Base-by-base conservation (phyloP, 2,329 filamentous ascomycete genomes). In the Xylogone sp. region DNA sequence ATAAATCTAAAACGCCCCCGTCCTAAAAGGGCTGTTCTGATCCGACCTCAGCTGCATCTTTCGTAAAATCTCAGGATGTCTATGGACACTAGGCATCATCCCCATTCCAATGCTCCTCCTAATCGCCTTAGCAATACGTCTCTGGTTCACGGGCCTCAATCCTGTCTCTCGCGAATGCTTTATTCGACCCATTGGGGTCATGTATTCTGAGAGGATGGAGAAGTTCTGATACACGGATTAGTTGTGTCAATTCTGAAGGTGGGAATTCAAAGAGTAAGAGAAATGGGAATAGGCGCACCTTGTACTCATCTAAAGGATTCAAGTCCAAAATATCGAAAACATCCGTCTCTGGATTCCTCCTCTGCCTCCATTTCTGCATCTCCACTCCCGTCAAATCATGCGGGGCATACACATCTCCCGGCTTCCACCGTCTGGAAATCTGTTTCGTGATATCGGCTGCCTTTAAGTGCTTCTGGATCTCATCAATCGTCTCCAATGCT, bases 51-150 rank as follows among this genome's bases (percentile, higher is more conserved):
- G 13, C 34, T 39, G 34, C 18, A 48, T 43, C 48, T 58, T 60
- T 24, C 64, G 61, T 22, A 96, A 68, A 52, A 96, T 76, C 69
- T 95, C 88, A 3, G 94, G 94, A 72, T 99, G 94, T 59, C 78
- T 76, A 74, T 99, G 89, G 50, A 95, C 87, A 68, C 86, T 95
- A 21, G 94, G 94, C 79, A 97, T 91, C 54, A 97, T 75, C 16
- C 94, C 94, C 65, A 97, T 79, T 1, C 92, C 94, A 62, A 97
- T 86, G 19, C 89, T 87, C 61, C 94, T 82, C 59, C 94, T 79
- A 62, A 99, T 88, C 49, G 95, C 93, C 76, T 95, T 97, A 56
- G 93, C 88, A 66, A 99, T 84, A 73, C 87, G 91, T 60, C 94
- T 81, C 75, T 99, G 94, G 75, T 97, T 97, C 59, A 89, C 87